phyloP scores from a whole-genome alignment of 2,329 filamentous ascomycete genomes.

The Beauveria sp. region DNA sequence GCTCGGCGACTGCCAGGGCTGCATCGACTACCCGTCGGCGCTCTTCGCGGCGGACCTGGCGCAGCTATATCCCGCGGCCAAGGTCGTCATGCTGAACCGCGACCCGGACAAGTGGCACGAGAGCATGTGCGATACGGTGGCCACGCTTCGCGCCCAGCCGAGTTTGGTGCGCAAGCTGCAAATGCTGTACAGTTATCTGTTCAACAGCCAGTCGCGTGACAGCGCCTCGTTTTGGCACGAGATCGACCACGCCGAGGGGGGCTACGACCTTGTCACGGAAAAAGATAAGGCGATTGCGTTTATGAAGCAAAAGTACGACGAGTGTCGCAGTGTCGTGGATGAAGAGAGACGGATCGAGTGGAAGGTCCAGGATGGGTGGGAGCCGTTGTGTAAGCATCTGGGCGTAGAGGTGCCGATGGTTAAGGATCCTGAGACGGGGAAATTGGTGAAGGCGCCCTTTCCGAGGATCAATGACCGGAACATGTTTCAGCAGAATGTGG shows the following conservation, averaged over 20 bases:
- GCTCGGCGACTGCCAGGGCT: constrained; percentile 13
- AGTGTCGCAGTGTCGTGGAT: constrained; percentile 27
- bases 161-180: constrained; percentile 16
- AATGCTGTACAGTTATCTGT: constrained; percentile 17
- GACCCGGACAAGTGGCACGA: constrained; percentile 14
- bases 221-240: constrained; percentile 4
- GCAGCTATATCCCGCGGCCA: constrained; percentile 15
- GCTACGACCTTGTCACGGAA: constrained; percentile 25
- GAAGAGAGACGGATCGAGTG: constrained; percentile 30
- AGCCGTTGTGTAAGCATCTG: constrained; percentile 33
- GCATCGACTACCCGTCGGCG: constrained; percentile 14
- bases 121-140: constrained; percentile 17
- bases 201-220: constrained; percentile 10
- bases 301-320: constrained; percentile 29
- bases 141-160: background rate
- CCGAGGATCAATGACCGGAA: constrained; percentile 17
- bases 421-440: constrained; percentile 20
- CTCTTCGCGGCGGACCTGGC: constrained; percentile 15
- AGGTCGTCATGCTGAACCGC: constrained; percentile 15
- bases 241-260: background rate
- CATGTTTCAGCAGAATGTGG: constrained; percentile 8
- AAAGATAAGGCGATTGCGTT: constrained; percentile 30
- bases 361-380: constrained; percentile 32
- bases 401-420: constrained; percentile 29
- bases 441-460: constrained; percentile 15